Base-by-base conservation (phyloP, 2,329 filamentous ascomycete genomes). In the Penicillium hordei region DNA sequence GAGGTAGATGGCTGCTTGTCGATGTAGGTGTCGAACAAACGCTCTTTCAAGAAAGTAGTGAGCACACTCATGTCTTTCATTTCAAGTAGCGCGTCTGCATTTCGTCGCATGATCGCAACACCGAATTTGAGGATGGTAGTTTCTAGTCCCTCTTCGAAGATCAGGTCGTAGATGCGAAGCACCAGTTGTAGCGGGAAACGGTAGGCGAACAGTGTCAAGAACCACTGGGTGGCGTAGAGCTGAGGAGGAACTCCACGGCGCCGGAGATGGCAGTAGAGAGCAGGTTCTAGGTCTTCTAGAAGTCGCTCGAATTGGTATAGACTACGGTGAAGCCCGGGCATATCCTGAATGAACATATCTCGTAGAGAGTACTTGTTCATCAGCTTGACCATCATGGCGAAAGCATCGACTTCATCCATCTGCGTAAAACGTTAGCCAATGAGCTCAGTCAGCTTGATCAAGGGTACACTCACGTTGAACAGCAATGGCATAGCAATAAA, bases 201-300 rank as follows among this genome's bases (percentile, higher is more conserved):
- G 75, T 99, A 99, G 33, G 93, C 92, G 71, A 99, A 99, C n/a
- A 99, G 82, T 0, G 94, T 99, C 49, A 99, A 83, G 76, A 99
- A 99, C 94, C 94, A 99, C 75, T 99, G 94, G 0, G 94, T 99
- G 44, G 94, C 94, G 72, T 99, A 99, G 9, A 99, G 82, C 70
- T 96, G 91, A 0, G 94, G 89, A 9, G 89, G 89, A 54, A 99
- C 94, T 63, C 91, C 88, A 55, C 90, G 86, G 58, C 94, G 88
- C 69, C 90, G 90, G 55, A 99, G 85, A 75, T 99, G 94, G 72
- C 93, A 97, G 76, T 96, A 97, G 7, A 99, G 80, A 2, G 93
- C 93, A 2, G 95, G 94, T 72, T 99, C 93, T 43, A 93, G 82
- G 67, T 99, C 94, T 76, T 99, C 94, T 29, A 99, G 81, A 21